Percentiles rank a stretch among this genome's conserved stretches.
Conservation (phyloP, 495 filamentous ascomycete species). For the Aspergillus funiculosus region DNA sequence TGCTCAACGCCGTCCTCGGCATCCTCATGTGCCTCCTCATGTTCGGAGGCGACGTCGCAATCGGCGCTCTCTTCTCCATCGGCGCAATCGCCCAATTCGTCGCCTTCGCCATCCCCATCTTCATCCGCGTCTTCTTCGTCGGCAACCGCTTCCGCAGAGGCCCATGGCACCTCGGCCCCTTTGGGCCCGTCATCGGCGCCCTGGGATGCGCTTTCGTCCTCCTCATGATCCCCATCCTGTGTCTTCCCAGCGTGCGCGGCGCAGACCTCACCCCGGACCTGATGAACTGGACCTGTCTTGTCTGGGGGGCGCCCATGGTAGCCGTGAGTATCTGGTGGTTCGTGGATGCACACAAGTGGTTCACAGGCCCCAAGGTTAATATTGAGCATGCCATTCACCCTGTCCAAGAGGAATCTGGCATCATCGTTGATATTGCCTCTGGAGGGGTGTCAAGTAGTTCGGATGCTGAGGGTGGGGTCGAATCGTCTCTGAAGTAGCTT, state of each 20-base stretch:
- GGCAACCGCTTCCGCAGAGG: conserved; percentile 63
- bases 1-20: conserved; percentile 63
- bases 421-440: conserved; percentile 9
- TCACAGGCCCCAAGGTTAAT: conserved; percentile 65
- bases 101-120: conserved; percentile 70
- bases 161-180: conserved; percentile 67
- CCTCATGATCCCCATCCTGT: conserved; percentile 71
- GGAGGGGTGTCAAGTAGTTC: no score
- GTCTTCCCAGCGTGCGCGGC: conserved; percentile 57
- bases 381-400: conserved; percentile 39
- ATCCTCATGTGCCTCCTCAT: conserved; percentile 61
- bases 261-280: conserved; percentile 48
- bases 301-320: conserved; percentile 66
- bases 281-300: conserved; percentile 76
- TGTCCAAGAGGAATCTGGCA: conserved; percentile 8
- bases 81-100: conserved; percentile 70
- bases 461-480: no score
- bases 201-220: conserved; percentile 57
- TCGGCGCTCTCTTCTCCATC: conserved; percentile 71
- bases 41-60: conserved; percentile 59
- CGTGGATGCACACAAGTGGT: conserved; percentile 66
- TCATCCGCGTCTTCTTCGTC: conserved; percentile 69
- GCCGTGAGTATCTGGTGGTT: conserved; percentile 63
- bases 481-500: no score
- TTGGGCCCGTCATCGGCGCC: conserved; percentile 56